Evolutionary conservation across 2,329 filamentous ascomycete genomes (phyloP), one percentile per base, ranked within the genome.

Genomic region (Trichoderma endophyticum): DNA sequence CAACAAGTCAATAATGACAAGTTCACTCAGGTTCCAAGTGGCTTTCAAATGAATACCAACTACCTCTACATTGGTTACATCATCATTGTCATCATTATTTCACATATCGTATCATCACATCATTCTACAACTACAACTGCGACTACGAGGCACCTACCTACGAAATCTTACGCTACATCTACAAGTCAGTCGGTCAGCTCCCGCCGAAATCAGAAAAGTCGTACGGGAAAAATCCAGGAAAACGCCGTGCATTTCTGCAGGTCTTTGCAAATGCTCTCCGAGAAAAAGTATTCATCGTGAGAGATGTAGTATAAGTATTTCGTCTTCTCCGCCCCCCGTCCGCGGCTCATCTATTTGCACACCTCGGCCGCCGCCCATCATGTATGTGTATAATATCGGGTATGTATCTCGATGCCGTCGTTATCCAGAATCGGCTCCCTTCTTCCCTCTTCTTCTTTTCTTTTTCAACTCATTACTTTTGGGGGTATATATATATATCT

Each of bases 181-280:
- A 51, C 43, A 51, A 51, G 9, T 24, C 56, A 32, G 56, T 24
- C 56, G 21, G 56, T 60, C 56, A 60, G 56, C n/a, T 60, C 4
- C 43, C 12, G 24, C 24, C 12, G 36, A 26, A 56, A 56, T 28
- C 24, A 28, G 26, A 14, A 56, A 21, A 60, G 28, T 21, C n/a
- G 62, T 57, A 48, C 24, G 12, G 15, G 15, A 21, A 6, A n/a
- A 26, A 9, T 26, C 8, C 43, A 12, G n/a, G 43, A 61, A 34
- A 61, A 60, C 6, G 66, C 66, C 66, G 24, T 69, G 66, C 66
- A 69, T 54, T 36, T 51, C 66, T 62, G 66, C 57, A 69, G 36
- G 66, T 18, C 39, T 69, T 69, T 54, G 66, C 66, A 69, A 61
- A 21, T 39, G 60, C 66, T 34, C 34, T 14, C 39, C 36, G 48